Evolutionary conservation across 768 basidiomycete species (phyloP).

Genomic region (Pleurotus djamor): DNA sequence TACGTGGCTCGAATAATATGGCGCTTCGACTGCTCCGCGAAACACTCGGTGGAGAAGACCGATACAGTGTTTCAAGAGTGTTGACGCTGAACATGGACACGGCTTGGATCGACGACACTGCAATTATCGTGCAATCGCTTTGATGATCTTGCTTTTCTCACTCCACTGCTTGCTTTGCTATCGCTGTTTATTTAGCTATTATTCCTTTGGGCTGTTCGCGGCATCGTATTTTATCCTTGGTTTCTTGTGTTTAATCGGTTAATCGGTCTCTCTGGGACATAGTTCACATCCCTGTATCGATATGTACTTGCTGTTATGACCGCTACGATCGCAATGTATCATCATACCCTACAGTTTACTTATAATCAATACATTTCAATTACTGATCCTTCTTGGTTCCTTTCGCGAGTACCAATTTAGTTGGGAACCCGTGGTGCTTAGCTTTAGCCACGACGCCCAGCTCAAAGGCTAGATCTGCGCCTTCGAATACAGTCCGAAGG

Average conservation of each 20-base stretch:
- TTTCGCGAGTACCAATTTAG: neutral
- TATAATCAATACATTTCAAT: too few species aligned
- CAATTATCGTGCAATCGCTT: constrained; percentile 61
- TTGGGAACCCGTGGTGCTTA: neutral
- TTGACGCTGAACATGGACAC: constrained; percentile 64
- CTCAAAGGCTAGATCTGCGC: constrained; percentile 40
- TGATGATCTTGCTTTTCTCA: constrained; percentile 20
- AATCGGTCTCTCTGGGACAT: neutral
- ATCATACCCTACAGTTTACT: neutral
- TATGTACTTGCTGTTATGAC: neutral
- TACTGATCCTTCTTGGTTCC: neutral
- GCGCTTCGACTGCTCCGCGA: constrained; percentile 57
- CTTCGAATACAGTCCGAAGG: constrained; percentile 48
- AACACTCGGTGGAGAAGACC: constrained; percentile 56
- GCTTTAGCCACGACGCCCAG: neutral
- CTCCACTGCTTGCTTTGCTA: neutral
- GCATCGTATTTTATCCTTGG: neutral
- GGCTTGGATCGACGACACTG: constrained; percentile 69
- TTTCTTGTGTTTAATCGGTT: neutral
- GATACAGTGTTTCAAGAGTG: constrained; percentile 49
- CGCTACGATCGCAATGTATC: neutral
- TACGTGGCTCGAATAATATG: constrained; percentile 35
- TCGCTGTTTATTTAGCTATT: constrained; percentile 2
- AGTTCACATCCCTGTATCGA: neutral
- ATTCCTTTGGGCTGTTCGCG: neutral